Evolutionary conservation across 2,329 filamentous ascomycete species (phyloP), one percentile per base, ranked within the genome.

Genomic region (Fusarium lyarnte): DNA sequence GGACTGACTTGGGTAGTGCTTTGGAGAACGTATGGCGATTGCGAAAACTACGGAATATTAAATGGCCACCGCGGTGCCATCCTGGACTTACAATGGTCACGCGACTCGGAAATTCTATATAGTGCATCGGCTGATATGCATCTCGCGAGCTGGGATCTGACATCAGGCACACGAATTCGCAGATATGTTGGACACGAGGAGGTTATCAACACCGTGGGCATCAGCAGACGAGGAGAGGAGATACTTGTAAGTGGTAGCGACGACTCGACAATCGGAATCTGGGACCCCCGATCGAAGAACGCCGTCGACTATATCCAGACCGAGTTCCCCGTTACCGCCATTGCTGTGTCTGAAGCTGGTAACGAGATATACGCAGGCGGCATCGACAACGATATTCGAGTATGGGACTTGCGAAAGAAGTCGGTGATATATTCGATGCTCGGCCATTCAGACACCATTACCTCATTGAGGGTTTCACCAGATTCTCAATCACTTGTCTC

Each of bases 311-410:
- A 95, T 76, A 92, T 98, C 70, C 90, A 95, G 79, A 97, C 95
- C 1, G 92, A 96, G 69, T 97, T 97, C 68, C 96, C 96, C 3
- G 90, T 99, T 63, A 98, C 96, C 4, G 93, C 95, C 1, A 90
- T 98, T 10, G 94, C 94, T 21, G 86, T 98, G n/a, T 92, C 95
- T 1, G 94, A 97, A 80, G 94, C 95, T 4, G 96, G 96, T 23
- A 97, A 97, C 80, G 96, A 98, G 83, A 90, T 99, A 31, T 99
- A 96, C 81, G 93, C 93, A 11, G 95, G 95, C 51, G 93, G 95
- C 27, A 98, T 99, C 75, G 96, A 98, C 84, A 98, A 98, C 79
- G 94, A 97, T 76, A 97, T 99, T 80, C 94, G 95, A 77, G 95
- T 97, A 25, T 99, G 96, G 95, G 96, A 99, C 82, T 84, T 98